Evolutionary conservation across 2,329 filamentous ascomycete genomes (phyloP), one percentile per base, ranked within the genome.

Genomic region (Pseudogymnoascus sp.): DNA sequence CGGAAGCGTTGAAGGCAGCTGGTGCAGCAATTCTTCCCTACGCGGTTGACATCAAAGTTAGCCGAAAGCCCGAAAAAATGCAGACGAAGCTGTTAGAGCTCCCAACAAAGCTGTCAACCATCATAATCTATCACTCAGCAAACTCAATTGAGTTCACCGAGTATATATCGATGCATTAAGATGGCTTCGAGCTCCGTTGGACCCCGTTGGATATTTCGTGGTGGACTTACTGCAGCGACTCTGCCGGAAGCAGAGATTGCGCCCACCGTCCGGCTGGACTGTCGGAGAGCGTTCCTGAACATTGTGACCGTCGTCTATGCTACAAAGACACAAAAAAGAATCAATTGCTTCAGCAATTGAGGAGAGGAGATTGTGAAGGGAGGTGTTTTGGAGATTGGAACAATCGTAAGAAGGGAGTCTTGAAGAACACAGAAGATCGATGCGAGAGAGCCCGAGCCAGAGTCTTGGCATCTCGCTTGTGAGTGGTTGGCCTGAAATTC

Each of bases 201-300:
- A 74, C 68, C 67, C 64, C 65, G 67, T 76, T 72, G 72, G 74
- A 75, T 71, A 73, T 70, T 69, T 57, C 51, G 51, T 76, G 76
- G 78, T 78, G 77, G 79, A 96, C 93, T 89, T 93, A 98, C 95
- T 83, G 88, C 89, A 81, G 89, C 89, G 83, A 96, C 87, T 86
- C 92, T 91, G 85, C 91, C 87, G 77, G 90, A 85, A 78, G 91
- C 90, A 89, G 92, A 91, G 83, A 96, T 87, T 83, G 91, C 92
- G 84, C 91, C 90, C 82, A 93, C 90, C 81, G 90, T 90, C 85
- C 93, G 92, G 84, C 90, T 90, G 80, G 92, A 96, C 86, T 96
- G 92, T 85, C 93, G 88, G 83, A 98, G 86, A 85, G 93, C 93
- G 88, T 90, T 96, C 84, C 93, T 92, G 87, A 97, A 96, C 93